Percentiles rank a stretch among this genome's conserved stretches.
Evolutionary conservation across 768 basidiomycete species (phyloP).

Genomic region (Mrakia blollopis): DNA sequence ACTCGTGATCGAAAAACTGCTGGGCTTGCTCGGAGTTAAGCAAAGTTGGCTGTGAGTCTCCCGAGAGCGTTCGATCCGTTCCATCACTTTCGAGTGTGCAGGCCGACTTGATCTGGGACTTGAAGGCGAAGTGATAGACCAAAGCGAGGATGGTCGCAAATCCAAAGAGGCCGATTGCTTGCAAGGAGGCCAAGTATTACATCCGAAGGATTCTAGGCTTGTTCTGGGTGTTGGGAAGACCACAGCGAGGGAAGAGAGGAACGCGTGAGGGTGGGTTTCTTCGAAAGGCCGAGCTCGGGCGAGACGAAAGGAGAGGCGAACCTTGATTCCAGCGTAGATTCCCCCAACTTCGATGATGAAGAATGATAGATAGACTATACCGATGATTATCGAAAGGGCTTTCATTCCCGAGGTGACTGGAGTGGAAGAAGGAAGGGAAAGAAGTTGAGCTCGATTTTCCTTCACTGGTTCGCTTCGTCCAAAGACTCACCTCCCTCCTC

Average conservation of each 20-base stretch:
- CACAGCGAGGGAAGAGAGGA: background rate
- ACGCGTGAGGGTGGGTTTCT: background rate
- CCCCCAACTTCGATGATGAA: background rate
- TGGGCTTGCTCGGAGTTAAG: background rate
- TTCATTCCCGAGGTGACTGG: background rate
- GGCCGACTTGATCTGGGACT: background rate
- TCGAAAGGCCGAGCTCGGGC: background rate
- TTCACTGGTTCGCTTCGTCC: background rate
- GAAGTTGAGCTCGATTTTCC: background rate
- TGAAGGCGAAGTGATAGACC: background rate
- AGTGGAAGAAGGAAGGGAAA: background rate
- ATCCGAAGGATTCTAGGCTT: background rate
- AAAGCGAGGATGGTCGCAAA: background rate
- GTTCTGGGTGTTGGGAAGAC: background rate
- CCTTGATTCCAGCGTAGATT: background rate
- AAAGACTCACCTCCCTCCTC: background rate
- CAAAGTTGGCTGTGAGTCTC: background rate
- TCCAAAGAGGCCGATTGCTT: background rate
- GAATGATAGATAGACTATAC: background rate
- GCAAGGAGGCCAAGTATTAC: background rate
- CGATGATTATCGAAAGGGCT: background rate
- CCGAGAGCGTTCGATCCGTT: background rate
- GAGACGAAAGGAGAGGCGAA: background rate
- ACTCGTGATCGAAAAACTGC: background rate
- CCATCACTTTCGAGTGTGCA: background rate